Percentiles rank a stretch among this genome's conserved stretches.
Conservation (phyloP, 2,329 filamentous ascomycete genomes). For the Aspergillus texensis region DNA sequence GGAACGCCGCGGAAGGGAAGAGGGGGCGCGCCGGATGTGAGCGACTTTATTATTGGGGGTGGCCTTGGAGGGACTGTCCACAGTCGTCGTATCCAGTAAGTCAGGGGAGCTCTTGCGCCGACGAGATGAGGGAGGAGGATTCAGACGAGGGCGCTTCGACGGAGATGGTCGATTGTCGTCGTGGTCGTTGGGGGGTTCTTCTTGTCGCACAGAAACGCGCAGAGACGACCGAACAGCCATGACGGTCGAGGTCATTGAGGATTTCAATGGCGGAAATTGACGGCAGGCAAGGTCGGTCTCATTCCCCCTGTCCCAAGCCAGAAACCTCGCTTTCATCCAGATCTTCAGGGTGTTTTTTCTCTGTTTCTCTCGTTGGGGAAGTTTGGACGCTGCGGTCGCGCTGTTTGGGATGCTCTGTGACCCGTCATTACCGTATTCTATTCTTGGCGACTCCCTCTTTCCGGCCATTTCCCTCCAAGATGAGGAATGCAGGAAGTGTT, state of each 20-base stretch:
- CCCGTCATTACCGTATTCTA: constrained; percentile 3
- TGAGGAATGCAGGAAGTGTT: not conserved
- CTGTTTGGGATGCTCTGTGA: constrained; percentile 6
- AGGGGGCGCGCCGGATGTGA: constrained; percentile 4
- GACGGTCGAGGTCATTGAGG: constrained; percentile 21
- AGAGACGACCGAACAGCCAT: constrained; percentile 39
- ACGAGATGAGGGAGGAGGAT: constrained; percentile 16
- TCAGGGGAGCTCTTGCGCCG: constrained; percentile 38
- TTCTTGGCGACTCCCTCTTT: not conserved
- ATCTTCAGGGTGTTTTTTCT: constrained; percentile 1
- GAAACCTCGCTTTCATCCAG: not conserved
- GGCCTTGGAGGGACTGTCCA: constrained; percentile 16
- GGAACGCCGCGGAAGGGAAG: constrained; percentile 17
- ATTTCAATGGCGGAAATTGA: constrained; percentile 6
- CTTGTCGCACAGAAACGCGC: constrained; percentile 38
- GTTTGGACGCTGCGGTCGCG: not conserved
- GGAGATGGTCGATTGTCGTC: constrained; percentile 21
- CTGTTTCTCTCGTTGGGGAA: not conserved
- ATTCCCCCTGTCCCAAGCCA: not conserved
- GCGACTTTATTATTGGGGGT: not conserved
- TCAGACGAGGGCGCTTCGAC: constrained; percentile 31
- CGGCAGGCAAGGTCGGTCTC: not conserved
- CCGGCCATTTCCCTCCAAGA: not conserved
- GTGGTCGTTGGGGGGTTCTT: constrained; percentile 20
- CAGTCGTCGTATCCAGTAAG: constrained; percentile 33